Evolutionary conservation across 176 grass and related monocot genomes (phyloP).

Genomic region (Phoenix roebelenii): DNA sequence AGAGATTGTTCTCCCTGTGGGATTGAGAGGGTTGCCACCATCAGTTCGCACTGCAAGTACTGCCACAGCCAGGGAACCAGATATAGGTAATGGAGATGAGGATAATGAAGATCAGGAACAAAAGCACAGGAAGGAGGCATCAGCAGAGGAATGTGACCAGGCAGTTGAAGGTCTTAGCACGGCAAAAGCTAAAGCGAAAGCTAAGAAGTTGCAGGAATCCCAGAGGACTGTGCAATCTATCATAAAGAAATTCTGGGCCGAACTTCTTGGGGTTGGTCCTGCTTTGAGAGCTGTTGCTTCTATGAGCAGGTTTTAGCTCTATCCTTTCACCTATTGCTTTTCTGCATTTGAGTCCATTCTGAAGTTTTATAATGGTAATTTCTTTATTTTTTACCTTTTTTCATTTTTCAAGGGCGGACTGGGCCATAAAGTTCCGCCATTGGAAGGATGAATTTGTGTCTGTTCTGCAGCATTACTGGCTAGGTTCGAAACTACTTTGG

Average conservation of each 20-base stretch:
- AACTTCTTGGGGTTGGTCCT: slow-evolving; percentile 62
- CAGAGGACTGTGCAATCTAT: slow-evolving; percentile 43
- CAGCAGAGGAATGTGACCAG: slow-evolving; percentile 89
- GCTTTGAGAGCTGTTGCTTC: slow-evolving; percentile 65
- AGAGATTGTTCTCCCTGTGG: slow-evolving; percentile 35
- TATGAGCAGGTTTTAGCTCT: slow-evolving; percentile 66
- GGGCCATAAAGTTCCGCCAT: slow-evolving; percentile 64
- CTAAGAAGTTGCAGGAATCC: slow-evolving; percentile 54
- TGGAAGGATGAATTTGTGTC: slow-evolving; percentile 95
- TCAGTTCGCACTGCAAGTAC: slow-evolving; percentile 26
- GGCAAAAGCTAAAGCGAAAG: slow-evolving; percentile 84
- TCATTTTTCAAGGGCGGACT: slow-evolving; percentile 46
- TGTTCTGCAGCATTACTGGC: slow-evolving; percentile 84
- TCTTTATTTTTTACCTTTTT: background rate
- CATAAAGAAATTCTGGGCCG: slow-evolving; percentile 53
- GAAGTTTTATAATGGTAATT: background rate
- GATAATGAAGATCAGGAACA: slow-evolving; percentile 44
- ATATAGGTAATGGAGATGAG: slow-evolving; percentile 19
- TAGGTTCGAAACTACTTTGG: slow-evolving; percentile 60
- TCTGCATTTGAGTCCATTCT: background rate
- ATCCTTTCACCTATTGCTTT: slow-evolving; percentile 5
- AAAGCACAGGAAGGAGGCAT: slow-evolving; percentile 46
- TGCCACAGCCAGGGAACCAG: slow-evolving; percentile 28
- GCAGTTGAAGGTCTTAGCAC: slow-evolving; percentile 77
- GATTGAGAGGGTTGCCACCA: slow-evolving; percentile 44